These are phyloP conservation scores for Xylaria sp. DNA, from an alignment of 2,329 filamentous ascomycete species.

Conservation along the genomic window DNA sequence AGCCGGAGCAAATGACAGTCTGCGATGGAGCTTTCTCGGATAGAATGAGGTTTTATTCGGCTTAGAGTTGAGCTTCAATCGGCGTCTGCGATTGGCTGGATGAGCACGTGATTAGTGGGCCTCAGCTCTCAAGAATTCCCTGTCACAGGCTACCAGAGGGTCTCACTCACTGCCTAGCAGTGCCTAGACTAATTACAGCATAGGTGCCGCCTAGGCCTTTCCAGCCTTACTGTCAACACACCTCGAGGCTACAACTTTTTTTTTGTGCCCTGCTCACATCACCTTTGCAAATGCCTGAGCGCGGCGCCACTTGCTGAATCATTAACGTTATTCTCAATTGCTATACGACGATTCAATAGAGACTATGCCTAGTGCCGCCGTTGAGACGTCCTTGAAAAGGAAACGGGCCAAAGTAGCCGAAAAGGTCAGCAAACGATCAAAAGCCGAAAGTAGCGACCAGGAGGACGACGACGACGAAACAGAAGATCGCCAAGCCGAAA, in stretches of 20 bases:
- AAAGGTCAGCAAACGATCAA: constrained; percentile 62
- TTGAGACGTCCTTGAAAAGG: constrained; percentile 59
- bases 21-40: constrained; percentile 41
- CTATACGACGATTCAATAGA: not conserved
- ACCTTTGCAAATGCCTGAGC: not conserved
- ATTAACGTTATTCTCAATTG: not conserved
- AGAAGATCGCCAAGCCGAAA: constrained; percentile 70
- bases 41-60: constrained; percentile 53
- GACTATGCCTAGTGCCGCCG: constrained; percentile 48
- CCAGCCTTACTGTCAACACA: constrained; percentile 43
- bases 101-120: constrained; percentile 46
- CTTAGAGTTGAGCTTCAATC: constrained; percentile 40
- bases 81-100: constrained; percentile 42
- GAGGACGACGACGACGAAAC: constrained; percentile 62
- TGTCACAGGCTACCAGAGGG: constrained; percentile 14
- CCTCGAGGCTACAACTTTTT: constrained; percentile 43
- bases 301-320: not conserved
- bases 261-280: constrained; percentile 11
- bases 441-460: constrained; percentile 60
- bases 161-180: not conserved
- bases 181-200: not conserved
- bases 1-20: constrained; percentile 47
- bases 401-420: constrained; percentile 60
- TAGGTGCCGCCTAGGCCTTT: not conserved
- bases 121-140: constrained; percentile 27